Evolutionary conservation across 495 filamentous ascomycete genomes (phyloP), one percentile per base, ranked within the genome.

Genomic region (Neurospora sp.): DNA sequence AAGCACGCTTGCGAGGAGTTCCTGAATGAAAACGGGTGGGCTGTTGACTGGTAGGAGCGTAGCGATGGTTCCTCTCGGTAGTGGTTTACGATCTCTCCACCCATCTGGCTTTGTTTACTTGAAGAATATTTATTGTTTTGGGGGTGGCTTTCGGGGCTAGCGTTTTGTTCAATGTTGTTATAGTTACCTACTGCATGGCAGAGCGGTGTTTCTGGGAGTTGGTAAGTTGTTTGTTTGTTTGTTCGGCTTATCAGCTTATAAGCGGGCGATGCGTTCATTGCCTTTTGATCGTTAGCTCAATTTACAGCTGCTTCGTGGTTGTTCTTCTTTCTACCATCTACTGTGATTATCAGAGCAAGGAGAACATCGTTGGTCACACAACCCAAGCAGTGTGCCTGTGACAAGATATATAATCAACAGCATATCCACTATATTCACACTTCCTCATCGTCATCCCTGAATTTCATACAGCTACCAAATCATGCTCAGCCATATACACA

Each of bases 11-110:
- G 93, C 78, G 89, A 91, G 41, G 91, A 93, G 69, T 98, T 96
- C 76, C 80, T 97, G 74, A 84, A 91, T 16, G 84, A 93, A 72
- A 97, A 97, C 79, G 96, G 95, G 37, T 98, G 96, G 95, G 93
- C 94, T 20, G 92, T 91, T 9, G 96, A 98, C 78, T 99, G 91
- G 89, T 98, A 82, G 74, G 39, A n/a, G 14, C 61, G 14, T 31
- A 69, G 12, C 31, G n/a, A 40, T 3, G 17, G 27, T 41, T 61
- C 41, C 27, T 68, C 40, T 39, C 14, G 14, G 7, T 65, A 35
- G 27, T 8, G 6, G 14, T 14, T 17, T 65, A 8, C 12, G 27
- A 8, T 31, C 4, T 53, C 5, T 2, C 14, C 6, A 35, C 53
- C 1, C 6, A 27, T 27, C 14, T 65, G 27, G 53, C 10, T 7